phyloP scores from a whole-genome alignment of 2,329 filamentous ascomycete species.

The Periconia digitata region DNA sequence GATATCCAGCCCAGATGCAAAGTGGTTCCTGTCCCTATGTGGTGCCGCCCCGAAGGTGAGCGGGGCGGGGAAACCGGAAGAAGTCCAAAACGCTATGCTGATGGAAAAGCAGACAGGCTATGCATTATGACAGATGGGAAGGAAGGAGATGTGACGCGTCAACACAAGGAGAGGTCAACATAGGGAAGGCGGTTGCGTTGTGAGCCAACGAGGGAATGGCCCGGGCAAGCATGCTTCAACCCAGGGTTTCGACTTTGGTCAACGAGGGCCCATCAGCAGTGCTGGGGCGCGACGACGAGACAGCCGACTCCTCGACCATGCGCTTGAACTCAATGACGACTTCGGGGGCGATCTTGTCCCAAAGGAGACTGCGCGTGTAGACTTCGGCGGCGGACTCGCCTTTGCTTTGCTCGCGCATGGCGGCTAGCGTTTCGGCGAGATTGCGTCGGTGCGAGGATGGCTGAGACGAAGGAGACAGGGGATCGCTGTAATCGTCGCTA shows the following conservation, averaged over 20 bases:
- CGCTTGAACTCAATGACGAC: slow-evolving; percentile 91
- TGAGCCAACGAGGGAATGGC: neutral
- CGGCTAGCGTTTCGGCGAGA: slow-evolving; percentile 76
- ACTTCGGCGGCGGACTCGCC: slow-evolving; percentile 77
- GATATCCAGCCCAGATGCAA: slow-evolving; percentile 36
- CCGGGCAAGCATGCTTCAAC: slow-evolving; percentile 15
- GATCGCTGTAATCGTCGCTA: slow-evolving; percentile 48
- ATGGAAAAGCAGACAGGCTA: slow-evolving; percentile 17
- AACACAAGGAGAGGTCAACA: slow-evolving; percentile 10
- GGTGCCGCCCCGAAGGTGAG: slow-evolving; percentile 10
- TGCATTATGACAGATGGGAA: slow-evolving; percentile 29
- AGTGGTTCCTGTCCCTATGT: slow-evolving; percentile 30
- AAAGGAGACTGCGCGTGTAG: slow-evolving; percentile 88
- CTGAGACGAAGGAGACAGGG: slow-evolving; percentile 41
- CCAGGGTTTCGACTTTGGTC: slow-evolving; percentile 32
- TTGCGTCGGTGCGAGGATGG: slow-evolving; percentile 65
- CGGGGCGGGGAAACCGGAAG: slow-evolving; percentile 17
- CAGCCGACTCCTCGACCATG: slow-evolving; percentile 76
- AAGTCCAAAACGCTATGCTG: slow-evolving; percentile 40
- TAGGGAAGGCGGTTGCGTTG: slow-evolving; percentile 17
- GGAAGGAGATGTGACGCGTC: neutral
- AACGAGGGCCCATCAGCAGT: slow-evolving; percentile 28
- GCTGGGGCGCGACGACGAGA: slow-evolving; percentile 35
- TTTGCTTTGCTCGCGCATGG: slow-evolving; percentile 72
- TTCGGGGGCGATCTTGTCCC: slow-evolving; percentile 90